Evolutionary conservation across 2,329 filamentous ascomycete genomes (phyloP).

Genomic region (Colletotrichum nymphaeae): DNA sequence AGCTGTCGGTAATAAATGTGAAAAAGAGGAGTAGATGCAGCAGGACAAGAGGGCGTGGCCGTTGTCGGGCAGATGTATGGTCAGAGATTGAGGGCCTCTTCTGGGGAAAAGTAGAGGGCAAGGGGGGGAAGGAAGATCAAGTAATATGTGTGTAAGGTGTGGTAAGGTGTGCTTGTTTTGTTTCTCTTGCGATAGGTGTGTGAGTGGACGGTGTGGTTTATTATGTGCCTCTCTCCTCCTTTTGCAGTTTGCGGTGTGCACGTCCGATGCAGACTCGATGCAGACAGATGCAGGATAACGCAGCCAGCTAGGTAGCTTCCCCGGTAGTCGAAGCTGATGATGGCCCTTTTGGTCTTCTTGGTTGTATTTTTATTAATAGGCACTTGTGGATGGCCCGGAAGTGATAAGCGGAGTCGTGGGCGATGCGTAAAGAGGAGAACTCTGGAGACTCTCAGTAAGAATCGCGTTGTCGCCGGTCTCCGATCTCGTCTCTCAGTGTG

Average conservation of each 20-base stretch:
- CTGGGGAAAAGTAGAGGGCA: background rate
- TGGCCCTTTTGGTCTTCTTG: background rate
- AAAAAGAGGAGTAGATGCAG: constrained; percentile 32
- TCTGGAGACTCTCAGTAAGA: background rate
- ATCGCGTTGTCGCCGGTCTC: background rate
- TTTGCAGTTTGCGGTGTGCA: constrained; percentile 35
- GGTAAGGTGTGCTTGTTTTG: constrained; percentile 2
- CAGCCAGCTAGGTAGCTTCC: background rate
- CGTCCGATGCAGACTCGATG: constrained; percentile 26
- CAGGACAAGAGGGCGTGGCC: constrained; percentile 18
- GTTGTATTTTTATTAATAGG: constrained; percentile 26
- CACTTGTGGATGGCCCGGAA: background rate
- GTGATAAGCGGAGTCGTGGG: background rate
- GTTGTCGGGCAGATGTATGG: constrained; percentile 29
- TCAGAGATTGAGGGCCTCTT: constrained; percentile 30
- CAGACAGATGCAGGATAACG: constrained; percentile 26
- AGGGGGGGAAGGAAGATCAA: constrained; percentile 6
- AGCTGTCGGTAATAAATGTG: constrained; percentile 31
- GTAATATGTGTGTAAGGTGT: constrained; percentile 29
- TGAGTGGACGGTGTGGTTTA: background rate
- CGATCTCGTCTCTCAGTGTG: background rate
- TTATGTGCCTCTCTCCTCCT: background rate
- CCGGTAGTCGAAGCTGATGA: background rate
- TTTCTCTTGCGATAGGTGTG: background rate
- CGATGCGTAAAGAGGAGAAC: background rate